These are phyloP conservation scores for Euryodendron excelsum DNA, from an alignment of 148 eudicot species.

Conservation along the genomic window DNA sequence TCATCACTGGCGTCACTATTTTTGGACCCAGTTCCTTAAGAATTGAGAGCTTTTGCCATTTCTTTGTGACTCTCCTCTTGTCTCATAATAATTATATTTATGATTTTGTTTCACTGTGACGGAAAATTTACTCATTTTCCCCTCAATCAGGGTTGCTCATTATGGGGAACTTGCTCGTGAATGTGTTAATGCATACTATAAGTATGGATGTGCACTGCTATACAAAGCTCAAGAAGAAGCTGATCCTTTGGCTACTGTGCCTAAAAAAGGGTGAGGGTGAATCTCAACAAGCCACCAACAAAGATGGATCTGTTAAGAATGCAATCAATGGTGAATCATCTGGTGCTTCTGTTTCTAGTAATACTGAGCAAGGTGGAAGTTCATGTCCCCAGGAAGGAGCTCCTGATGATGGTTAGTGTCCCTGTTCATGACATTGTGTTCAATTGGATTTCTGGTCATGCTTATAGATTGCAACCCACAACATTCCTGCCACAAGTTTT, in stretches of 20 bases:
- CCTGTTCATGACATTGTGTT: background rate
- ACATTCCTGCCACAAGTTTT: too few relatives aligned
- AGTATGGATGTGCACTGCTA: conserved; percentile 78
- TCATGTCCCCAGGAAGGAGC: conserved; percentile 41
- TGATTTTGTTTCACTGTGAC: background rate
- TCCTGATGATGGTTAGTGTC: conserved; percentile 48
- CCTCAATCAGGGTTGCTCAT: conserved; percentile 55
- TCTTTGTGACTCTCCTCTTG: background rate
- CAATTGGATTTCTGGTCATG: background rate
- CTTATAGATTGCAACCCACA: background rate
- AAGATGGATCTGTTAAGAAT: conserved; percentile 43
- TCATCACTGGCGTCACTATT: background rate
- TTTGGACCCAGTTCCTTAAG: background rate
- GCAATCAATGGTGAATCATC: conserved; percentile 48
- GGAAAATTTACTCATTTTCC: background rate
- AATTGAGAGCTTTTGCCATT: background rate
- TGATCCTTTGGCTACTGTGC: conserved; percentile 75
- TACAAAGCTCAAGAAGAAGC: conserved; percentile 95
- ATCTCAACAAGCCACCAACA: conserved; percentile 42
- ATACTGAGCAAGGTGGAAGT: conserved; percentile 37
- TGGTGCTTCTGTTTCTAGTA: conserved; percentile 55
- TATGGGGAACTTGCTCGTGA: conserved; percentile 89
- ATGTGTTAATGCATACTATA: conserved; percentile 72
- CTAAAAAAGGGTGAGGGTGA: conserved; percentile 80
- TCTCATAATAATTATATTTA: background rate